Evolutionary conservation across 768 basidiomycete genomes (phyloP), one percentile per base, ranked within the genome.

Genomic region (Xerocomus potaroensis): DNA sequence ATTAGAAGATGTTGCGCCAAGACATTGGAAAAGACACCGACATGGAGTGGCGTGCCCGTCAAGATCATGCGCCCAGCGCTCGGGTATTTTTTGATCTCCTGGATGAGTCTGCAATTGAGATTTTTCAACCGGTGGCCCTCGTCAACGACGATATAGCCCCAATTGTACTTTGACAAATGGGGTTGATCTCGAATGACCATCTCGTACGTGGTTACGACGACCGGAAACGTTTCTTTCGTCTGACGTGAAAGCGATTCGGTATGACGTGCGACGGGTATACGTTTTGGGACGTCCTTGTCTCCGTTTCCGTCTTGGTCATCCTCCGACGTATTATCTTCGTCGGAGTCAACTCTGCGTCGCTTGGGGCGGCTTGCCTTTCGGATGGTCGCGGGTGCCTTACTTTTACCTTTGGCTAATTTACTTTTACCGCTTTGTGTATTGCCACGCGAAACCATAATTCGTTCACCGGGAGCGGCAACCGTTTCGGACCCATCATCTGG

Each of bases 51-150:
- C 15, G 96, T 99, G 24, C 96, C 96, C 1, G 94, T 98, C 51
- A 99, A 68, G 48, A 99, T 87, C 80, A 97, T 87, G 38, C 96
- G 73, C 33, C 91, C 90, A 0, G 87, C 91, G 44, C 83, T 83
- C 2, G 72, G 70, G 61, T 92, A 93, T 57, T 81, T 80, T 70
- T 93, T 94, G 55, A 99, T 86, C 65, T 95, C 91, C 48, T 77
- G 76, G 67, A 97, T 89, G 14, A 97, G 78, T 70, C 80, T 85
- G 67, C 91, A 92, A 59, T 97, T 80, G 48, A 95, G 73, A 59
- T 99, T 99, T 73, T 98, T 98, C 62, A 99, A 66, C 19, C 95
- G 75, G 67, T 99, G 96, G 0, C 95, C 91, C 67, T 95, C 91
- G 62, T 94, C 91, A 3, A 99, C 95, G 49, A 98, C 90, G 62